phyloP scores from a whole-genome alignment of 371 early-diverging fungal genomes.

The Syncephalastrum racemosum region DNA sequence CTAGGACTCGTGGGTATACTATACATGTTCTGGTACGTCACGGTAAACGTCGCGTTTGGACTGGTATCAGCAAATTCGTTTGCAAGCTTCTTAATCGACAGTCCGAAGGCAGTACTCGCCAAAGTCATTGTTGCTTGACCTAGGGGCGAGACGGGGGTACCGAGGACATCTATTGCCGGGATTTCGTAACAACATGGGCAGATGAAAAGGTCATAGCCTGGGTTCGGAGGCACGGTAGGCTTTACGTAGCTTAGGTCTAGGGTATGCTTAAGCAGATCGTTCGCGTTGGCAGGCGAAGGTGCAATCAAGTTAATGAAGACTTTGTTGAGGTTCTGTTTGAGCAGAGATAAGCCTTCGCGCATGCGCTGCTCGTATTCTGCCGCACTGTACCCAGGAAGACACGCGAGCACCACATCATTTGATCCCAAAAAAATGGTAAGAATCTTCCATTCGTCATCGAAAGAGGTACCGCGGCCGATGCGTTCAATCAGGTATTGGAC shows the following conservation, averaged over 20 bases:
- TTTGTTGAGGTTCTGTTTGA: constrained; percentile 17
- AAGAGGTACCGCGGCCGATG: constrained; percentile 19
- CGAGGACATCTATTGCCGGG: no score
- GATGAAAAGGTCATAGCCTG: no score
- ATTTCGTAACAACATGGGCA: no score
- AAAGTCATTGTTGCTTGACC: no score
- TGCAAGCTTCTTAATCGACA: no score
- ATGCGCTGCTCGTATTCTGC: constrained; percentile 9
- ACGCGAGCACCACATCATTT: constrained; percentile 32
- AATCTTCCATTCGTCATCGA: constrained; percentile 31
- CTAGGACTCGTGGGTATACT: no score
- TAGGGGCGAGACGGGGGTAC: no score
- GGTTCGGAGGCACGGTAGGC: constrained; percentile 20
- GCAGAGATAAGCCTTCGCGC: constrained; percentile 7
- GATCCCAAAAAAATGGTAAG: constrained; percentile 33
- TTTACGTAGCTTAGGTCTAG: constrained; percentile 7
- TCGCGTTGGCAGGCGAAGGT: no score
- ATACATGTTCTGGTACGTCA: constrained; percentile 21
- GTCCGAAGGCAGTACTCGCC: no score
- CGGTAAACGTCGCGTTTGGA: constrained; percentile 15
- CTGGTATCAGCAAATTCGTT: no score
- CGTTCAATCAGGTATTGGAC: constrained; percentile 30
- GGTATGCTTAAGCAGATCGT: constrained; percentile 26
- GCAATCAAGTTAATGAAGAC: constrained; percentile 18
- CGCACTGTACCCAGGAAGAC: constrained; percentile 17